A percentile compares a stretch with the other conserved stretches of the same genome.
Evolutionary conservation across 192 early-diverging fungal genomes (phyloP).

Genomic region (Backusella circina): DNA sequence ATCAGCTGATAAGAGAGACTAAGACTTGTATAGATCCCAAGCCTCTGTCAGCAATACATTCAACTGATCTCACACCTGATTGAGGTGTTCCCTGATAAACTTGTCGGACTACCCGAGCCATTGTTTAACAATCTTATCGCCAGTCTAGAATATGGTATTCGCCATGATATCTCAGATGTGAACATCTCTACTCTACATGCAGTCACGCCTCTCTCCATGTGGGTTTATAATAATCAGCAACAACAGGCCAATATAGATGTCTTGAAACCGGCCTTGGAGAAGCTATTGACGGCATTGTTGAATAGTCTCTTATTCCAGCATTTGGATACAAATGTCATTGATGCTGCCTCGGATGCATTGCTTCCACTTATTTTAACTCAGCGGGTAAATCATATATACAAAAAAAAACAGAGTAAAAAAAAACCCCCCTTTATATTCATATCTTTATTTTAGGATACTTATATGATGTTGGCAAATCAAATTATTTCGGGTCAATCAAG

Average conservation of each 20-base stretch:
- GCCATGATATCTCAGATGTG: conserved; percentile 56
- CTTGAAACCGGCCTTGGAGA: conserved; percentile 38
- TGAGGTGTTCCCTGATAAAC: conserved; percentile 60
- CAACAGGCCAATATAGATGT: conserved; percentile 35
- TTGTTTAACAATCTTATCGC: conserved; percentile 55
- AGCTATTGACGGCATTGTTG: conserved; percentile 50
- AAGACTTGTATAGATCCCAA: conserved; percentile 44
- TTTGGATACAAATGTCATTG: conserved; percentile 59
- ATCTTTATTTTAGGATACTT: conserved; percentile 31
- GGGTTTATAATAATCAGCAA: conserved; percentile 44
- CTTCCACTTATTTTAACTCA: conserved; percentile 54
- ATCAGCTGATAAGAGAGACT: too few species aligned
- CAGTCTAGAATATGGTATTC: conserved; percentile 60
- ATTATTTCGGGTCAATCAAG: conserved; percentile 48
- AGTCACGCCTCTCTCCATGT: conserved; percentile 57
- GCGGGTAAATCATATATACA: conserved; percentile 24
- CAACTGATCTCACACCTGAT: conserved; percentile 60
- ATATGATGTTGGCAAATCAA: conserved; percentile 47
- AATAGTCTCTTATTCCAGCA: conserved; percentile 60
- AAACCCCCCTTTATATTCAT: too few species aligned
- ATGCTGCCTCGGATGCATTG: conserved; percentile 55
- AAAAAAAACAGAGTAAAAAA: too few species aligned
- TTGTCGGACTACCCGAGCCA: conserved; percentile 42
- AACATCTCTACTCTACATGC: conserved; percentile 58
- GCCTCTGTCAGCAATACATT: conserved; percentile 63